Base-by-base conservation (phyloP, 345 rosid species). In the Xanthoceras sorbifolium region DNA sequence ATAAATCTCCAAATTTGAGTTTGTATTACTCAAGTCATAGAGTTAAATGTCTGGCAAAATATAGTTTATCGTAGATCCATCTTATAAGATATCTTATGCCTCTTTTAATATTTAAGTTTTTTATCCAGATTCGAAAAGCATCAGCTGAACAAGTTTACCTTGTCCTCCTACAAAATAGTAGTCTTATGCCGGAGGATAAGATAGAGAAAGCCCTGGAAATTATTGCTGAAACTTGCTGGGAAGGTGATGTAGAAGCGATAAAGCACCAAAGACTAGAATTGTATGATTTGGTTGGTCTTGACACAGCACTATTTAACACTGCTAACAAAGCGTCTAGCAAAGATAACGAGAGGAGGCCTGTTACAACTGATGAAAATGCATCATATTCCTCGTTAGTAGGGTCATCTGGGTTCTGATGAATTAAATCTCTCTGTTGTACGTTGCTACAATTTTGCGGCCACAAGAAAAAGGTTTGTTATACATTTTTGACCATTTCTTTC, bases 341-440 rank as follows among this genome's bases (percentile, higher is more conserved):
- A 8, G 69, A 46, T 62, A 60, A 75, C 17, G 71, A 18, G 54
- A 80, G 74, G 81, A 57, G 75, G 73, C 79, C 65, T 5, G 61
- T 61, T 40, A 28, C 34, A 0, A 74, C 82, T 4, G 99, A 96
- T 81, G 99, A 96, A 80, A 90, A 96, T 84, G 98, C 93, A 11
- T 88, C 94, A 10, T 96, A 96, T 73, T 87, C 98, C 67, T 85
- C 99, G 0, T 83, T 93, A 42, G 99, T 93, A 18, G 97, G 86
- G 46, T 93, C 99, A 29, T 22, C 89, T 71, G 99, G 99, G 40
- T 93, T 96, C 69, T 91, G 84, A 88, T 6, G 52, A 66, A 20
- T 34, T 38, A 40, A 9, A 46, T 28, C 1, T 63, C 23, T 25
- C 57, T 5, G 63, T 57, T 64, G 31, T 69, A 54, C 11, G 0